A percentile compares a stretch with the other conserved stretches of the same genome.
These are phyloP conservation scores for Phaeolepiota aurea DNA, from an alignment of 768 basidiomycete genomes.

Conservation along the genomic window DNA sequence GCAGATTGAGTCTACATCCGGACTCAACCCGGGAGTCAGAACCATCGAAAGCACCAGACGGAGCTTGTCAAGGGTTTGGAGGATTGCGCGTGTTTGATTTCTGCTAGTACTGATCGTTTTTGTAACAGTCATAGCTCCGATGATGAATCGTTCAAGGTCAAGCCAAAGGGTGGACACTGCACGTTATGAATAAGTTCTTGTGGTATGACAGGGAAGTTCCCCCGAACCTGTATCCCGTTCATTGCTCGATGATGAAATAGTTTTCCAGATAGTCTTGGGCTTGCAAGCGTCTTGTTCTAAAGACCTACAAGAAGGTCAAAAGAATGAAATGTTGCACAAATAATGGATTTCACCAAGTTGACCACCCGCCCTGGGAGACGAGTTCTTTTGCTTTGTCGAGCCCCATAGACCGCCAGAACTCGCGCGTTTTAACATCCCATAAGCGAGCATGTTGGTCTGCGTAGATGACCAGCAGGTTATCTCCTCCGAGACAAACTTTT, in stretches of 20 bases:
- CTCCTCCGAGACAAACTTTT: constrained; percentile 53
- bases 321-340: neutral
- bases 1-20: constrained; percentile 65
- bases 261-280: constrained; percentile 17
- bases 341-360: constrained; percentile 55
- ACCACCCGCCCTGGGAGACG: constrained; percentile 67
- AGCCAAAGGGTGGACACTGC: constrained; percentile 42
- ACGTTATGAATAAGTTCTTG: neutral
- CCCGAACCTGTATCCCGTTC: constrained; percentile 16
- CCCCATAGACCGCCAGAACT: constrained; percentile 80
- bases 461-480: constrained; percentile 73
- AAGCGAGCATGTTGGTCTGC: constrained; percentile 67
- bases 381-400: constrained; percentile 72
- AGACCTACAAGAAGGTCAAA: constrained; percentile 10
- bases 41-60: constrained; percentile 54
- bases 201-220: neutral
- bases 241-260: constrained; percentile 10
- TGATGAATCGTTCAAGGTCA: constrained; percentile 43
- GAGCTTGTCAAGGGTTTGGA: constrained; percentile 44
- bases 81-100: constrained; percentile 30
- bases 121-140: constrained; percentile 37
- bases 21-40: constrained; percentile 62
- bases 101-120: constrained; percentile 42
- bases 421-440: constrained; percentile 79
- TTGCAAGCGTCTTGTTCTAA: constrained; percentile 11